Evolutionary conservation across 495 filamentous ascomycete species (phyloP), one percentile per base, ranked within the genome.

Genomic region (Cladorrhinum samala): DNA sequence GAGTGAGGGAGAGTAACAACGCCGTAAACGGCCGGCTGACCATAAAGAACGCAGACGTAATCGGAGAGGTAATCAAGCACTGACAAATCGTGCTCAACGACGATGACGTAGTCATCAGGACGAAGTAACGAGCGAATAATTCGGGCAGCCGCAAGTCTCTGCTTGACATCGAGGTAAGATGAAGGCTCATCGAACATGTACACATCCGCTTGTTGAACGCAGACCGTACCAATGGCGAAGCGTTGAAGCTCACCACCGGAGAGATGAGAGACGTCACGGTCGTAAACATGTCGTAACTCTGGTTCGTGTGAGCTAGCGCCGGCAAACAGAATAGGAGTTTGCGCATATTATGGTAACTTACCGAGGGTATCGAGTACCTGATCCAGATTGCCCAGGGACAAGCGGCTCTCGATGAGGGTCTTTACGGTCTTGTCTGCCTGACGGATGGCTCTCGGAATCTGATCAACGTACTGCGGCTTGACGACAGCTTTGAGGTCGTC

Each of bases 141-240:
- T 54, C 86, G 83, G 56, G 88, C 91, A 56, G 93, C 93, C 60
- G 83, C 86, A 64, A 98, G 76, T 83, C 93, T 87, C 70, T 98
- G 92, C 77, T 97, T 96, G 65, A 95, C 91, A 63, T 98, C 94
- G 25, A 98, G 83, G 63, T 95, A 98, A 9, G 93, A 97, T 13
- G 91, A 96, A 19, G 94, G 94, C 76, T 98, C 93, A 68, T 98
- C 93, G 62, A 98, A 98, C 94, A 97, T 97, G 77, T 98, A 92
- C 83, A 96, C 91, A 72, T 97, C 93, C 36, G 91, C 92, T 60
- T 95, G 83, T 67, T 96, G 92, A 19, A 98, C 92, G 65, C 94
- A 97, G 37, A 93, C 88, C 44, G 91, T 83, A 61, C 86, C 93
- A 58, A 98, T 95, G 58, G 93, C 94, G 63, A 98, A 98, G 66